Evolutionary conservation across 1,139 yeast species (phyloP).

Genomic region (Saccharomyces hybrid): DNA sequence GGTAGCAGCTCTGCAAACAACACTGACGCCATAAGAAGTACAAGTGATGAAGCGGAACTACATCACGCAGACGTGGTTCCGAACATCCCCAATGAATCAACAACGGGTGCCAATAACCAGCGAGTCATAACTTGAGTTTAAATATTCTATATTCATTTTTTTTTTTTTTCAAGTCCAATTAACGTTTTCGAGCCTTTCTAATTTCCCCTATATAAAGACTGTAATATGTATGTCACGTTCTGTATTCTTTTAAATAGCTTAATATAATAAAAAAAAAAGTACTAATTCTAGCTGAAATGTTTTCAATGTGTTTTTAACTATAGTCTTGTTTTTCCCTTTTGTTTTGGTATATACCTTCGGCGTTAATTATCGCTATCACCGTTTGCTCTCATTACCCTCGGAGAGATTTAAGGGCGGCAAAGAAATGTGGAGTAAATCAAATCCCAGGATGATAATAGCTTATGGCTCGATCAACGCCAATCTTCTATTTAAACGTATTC

Average conservation of each 20-base stretch:
- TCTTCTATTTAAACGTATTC: not conserved
- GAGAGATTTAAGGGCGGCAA: not conserved
- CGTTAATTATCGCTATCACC: not conserved
- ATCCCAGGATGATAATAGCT: not conserved
- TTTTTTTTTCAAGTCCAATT: too few species aligned
- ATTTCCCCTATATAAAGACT: too few species aligned
- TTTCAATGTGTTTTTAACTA: too few species aligned
- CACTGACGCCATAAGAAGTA: not conserved
- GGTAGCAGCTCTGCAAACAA: not conserved
- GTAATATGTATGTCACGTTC: too few species aligned
- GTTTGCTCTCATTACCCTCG: not conserved
- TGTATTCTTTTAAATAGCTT: too few species aligned
- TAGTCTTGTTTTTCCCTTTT: not conserved
- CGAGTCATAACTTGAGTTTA: not conserved
- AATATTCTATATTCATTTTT: too few species aligned
- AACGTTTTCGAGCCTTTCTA: too few species aligned
- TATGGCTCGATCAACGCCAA: not conserved
- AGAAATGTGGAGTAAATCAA: not conserved
- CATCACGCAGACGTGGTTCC: not conserved
- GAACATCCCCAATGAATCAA: not conserved
- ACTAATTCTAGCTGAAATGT: too few species aligned
- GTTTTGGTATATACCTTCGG: not conserved
- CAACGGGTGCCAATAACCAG: too few species aligned
- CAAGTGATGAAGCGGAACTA: not conserved
- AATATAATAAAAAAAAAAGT: not conserved